Percentiles rank a stretch among this genome's conserved stretches.
These are phyloP conservation scores for Cercospora beticola DNA, from an alignment of 2,329 filamentous ascomycete species.

Conservation along the genomic window DNA sequence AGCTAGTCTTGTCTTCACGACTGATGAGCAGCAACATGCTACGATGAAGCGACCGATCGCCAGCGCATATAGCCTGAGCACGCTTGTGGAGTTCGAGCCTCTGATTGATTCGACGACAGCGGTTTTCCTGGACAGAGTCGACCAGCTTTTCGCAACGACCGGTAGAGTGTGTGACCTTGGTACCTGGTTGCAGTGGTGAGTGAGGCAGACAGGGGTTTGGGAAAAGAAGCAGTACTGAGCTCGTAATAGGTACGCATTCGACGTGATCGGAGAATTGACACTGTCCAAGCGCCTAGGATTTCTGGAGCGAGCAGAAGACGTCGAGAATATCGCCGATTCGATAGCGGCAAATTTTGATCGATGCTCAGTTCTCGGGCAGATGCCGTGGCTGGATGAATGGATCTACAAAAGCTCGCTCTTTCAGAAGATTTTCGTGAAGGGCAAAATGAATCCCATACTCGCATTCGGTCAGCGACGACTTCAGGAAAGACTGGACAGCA, in stretches of 20 bases:
- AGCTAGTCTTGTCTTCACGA: slow-evolving; percentile 31
- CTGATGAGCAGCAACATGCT: slow-evolving; percentile 30
- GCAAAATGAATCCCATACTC: slow-evolving; percentile 27
- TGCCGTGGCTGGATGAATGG: slow-evolving; percentile 33
- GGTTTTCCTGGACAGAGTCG: slow-evolving; percentile 51
- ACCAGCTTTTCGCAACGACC: slow-evolving; percentile 40
- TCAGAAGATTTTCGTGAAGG: slow-evolving; percentile 26
- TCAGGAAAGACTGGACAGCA: slow-evolving; percentile 24
- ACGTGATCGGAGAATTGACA: slow-evolving; percentile 32
- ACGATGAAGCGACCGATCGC: slow-evolving; percentile 33
- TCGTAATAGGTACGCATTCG: slow-evolving; percentile 23
- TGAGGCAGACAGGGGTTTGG: background rate
- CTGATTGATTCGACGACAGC: slow-evolving; percentile 72
- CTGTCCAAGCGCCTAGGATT: slow-evolving; percentile 28
- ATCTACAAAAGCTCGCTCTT: slow-evolving; percentile 31
- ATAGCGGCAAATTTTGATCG: slow-evolving; percentile 31
- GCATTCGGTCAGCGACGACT: slow-evolving; percentile 30
- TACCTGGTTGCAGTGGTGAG: slow-evolving; percentile 73
- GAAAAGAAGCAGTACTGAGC: background rate
- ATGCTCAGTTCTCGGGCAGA: slow-evolving; percentile 32
- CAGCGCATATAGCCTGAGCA: slow-evolving; percentile 52
- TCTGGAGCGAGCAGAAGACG: slow-evolving; percentile 26
- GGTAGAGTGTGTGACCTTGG: slow-evolving; percentile 59
- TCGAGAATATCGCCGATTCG: slow-evolving; percentile 19
- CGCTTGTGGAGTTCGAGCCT: slow-evolving; percentile 73